A percentile compares a stretch with the other conserved stretches of the same genome.
Conservation (phyloP, 352 stramenopile genomes). For the Globisporangium lucens region DNA sequence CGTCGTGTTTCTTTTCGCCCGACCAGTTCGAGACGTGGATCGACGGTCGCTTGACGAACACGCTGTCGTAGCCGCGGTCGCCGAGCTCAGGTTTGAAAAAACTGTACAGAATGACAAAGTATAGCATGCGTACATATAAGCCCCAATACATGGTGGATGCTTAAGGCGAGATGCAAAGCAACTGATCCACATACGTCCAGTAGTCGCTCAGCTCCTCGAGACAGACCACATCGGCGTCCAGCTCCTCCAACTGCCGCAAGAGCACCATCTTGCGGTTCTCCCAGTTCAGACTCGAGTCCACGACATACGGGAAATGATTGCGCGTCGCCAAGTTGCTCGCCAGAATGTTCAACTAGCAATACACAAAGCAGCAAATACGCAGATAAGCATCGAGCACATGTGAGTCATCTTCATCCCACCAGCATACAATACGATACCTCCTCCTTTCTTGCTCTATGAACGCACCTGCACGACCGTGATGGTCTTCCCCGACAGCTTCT, state of each 20-base stretch:
- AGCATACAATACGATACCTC: neutral
- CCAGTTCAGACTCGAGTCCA: slow-evolving; percentile 80
- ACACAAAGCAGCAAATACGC: neutral
- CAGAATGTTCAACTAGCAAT: slow-evolving; percentile 72
- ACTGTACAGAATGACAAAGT: slow-evolving; percentile 20
- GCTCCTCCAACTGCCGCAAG: slow-evolving; percentile 64
- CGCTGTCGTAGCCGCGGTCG: slow-evolving; percentile 78
- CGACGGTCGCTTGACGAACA: slow-evolving; percentile 83
- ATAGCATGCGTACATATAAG: neutral
- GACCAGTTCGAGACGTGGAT: slow-evolving; percentile 86
- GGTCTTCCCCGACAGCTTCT: slow-evolving; percentile 47
- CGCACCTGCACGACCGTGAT: slow-evolving; percentile 76
- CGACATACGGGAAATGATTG: slow-evolving; percentile 86
- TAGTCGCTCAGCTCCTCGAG: slow-evolving; percentile 88
- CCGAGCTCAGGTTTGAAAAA: slow-evolving; percentile 81
- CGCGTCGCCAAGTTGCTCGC: slow-evolving; percentile 82
- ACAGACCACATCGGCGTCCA: slow-evolving; percentile 81
- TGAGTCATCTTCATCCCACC: slow-evolving; percentile 1
- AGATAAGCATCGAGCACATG: neutral
- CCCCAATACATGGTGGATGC: neutral
- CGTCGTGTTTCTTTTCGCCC: slow-evolving; percentile 85
- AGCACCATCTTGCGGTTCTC: slow-evolving; percentile 78
- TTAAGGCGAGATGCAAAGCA: neutral
- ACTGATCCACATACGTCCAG: slow-evolving; percentile 60
- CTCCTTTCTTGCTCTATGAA: neutral